Evolutionary conservation across 257 asterid species (phyloP).

Genomic region (Petrea volubilis): DNA sequence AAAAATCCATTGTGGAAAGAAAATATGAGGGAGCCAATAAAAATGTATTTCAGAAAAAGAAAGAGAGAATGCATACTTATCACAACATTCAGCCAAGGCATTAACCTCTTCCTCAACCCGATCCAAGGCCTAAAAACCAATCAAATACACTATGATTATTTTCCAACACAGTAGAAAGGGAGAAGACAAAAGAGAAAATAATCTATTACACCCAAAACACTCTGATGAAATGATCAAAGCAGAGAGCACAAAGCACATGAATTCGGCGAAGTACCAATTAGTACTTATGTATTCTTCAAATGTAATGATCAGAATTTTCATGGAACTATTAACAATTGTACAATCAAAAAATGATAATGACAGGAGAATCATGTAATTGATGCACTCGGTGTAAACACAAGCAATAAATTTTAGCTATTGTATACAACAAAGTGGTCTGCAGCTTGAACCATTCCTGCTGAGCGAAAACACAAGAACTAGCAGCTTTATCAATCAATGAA

Average conservation of each 20-base stretch:
- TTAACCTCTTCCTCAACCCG: constrained; percentile 91
- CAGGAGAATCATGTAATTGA: neutral
- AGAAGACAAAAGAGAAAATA: neutral
- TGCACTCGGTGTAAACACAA: neutral
- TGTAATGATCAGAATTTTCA: neutral
- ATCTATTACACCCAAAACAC: neutral
- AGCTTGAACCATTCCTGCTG: constrained; percentile 2
- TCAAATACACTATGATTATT: constrained; percentile 17
- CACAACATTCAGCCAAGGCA: constrained; percentile 88
- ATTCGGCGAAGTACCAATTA: neutral
- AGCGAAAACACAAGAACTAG: neutral
- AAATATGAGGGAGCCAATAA: neutral
- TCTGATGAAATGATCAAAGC: neutral
- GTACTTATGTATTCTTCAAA: neutral
- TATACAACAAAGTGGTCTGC: neutral
- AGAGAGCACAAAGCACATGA: constrained; percentile 1
- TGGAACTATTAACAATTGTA: constrained; percentile 14
- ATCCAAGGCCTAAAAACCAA: constrained; percentile 71
- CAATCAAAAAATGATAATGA: neutral
- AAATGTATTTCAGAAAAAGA: neutral
- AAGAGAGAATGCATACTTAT: constrained; percentile 56
- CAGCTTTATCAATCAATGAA: neutral
- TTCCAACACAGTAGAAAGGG: neutral
- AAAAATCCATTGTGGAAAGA: neutral
- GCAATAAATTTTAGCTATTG: neutral